Evolutionary conservation across 1,139 yeast genomes (phyloP), one percentile per base, ranked within the genome.

Genomic region (Hyphopichia khmerensis): DNA sequence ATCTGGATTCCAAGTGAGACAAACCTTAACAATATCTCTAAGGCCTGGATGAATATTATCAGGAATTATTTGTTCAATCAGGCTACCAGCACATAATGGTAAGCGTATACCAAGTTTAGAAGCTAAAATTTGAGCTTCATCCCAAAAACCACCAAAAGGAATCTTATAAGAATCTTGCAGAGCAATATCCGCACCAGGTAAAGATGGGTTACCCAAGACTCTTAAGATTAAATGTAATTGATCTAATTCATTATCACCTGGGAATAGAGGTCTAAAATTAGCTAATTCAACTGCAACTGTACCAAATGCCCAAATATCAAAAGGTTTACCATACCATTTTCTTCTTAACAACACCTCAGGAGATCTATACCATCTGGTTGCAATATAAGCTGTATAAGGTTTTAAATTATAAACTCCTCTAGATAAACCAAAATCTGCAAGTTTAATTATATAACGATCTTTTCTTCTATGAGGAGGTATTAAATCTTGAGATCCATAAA

Each of bases 241-340:
- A 55, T 90, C 96, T 38, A 83, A 53, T 56, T 88, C 95, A 55
- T 82, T 78, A 13, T 75, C 57, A 0, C 98, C 99, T 0, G 96
- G 96, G 55, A 93, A 89, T 34, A 91, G 65, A 0, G 98, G 96
- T 34, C 72, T 61, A 51, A 87, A 80, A 36, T 82, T 82, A 17
- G 89, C 86, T 37, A 88, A 69, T 62, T 93, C 99, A 6, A 80
- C 81, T 0, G 93, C 91, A 38, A 93, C 88, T 24, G 85, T 76
- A 1, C 96, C 97, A 67, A 89, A 87, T 0, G 98, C 96, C 98
- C 98, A 93, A 34, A 91, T 79, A 67, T 93, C 99, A 35, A 89
- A 80, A 0, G 96, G 90, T 40, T 71, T 76, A 0, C 93, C 80
- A 60, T 93, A 89, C 52, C 65, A 65, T 8, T 75, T 75, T 48